Percentiles rank a stretch among this genome's conserved stretches.
Evolutionary conservation across 371 early-diverging fungal genomes (phyloP).

Genomic region (Mortierella sp.): DNA sequence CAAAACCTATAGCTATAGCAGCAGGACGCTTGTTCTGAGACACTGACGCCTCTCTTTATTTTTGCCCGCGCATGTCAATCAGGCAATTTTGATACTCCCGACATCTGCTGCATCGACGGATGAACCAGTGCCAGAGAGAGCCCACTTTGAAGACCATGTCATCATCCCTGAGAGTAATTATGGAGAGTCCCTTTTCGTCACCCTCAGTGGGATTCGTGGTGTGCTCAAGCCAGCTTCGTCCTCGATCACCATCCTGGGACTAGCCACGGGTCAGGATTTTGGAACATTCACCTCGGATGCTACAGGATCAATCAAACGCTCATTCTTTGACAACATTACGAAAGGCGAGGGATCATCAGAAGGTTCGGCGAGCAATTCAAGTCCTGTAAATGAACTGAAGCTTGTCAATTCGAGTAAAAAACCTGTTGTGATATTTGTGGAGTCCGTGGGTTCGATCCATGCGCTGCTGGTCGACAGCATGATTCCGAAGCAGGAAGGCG

Average conservation of each 20-base stretch:
- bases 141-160: conserved; percentile 42
- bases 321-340: conserved; percentile 23
- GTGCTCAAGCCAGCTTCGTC: conserved; percentile 31
- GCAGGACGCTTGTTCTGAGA: not conserved
- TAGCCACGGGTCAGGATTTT: conserved; percentile 24
- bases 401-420: conserved; percentile 38
- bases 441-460: conserved; percentile 35
- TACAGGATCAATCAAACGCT: conserved; percentile 24
- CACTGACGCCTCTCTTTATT: not conserved
- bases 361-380: not conserved
- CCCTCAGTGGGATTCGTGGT: conserved; percentile 47
- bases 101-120: conserved; percentile 17
- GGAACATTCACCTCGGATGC: conserved; percentile 20
- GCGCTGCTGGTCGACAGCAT: conserved; percentile 25
- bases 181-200: conserved; percentile 41
- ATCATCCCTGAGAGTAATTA: conserved; percentile 36
- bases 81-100: conserved; percentile 48
- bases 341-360: conserved; percentile 14
- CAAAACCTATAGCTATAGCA: too few species aligned
- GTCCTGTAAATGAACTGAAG: conserved; percentile 4
- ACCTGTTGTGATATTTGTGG: conserved; percentile 35
- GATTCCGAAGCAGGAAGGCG: conserved; percentile 26
- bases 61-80: not conserved
- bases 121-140: conserved; percentile 10
- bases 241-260: conserved; percentile 25